phyloP scores from a whole-genome alignment of 306 rosid genomes.

The Medicago arabica region DNA sequence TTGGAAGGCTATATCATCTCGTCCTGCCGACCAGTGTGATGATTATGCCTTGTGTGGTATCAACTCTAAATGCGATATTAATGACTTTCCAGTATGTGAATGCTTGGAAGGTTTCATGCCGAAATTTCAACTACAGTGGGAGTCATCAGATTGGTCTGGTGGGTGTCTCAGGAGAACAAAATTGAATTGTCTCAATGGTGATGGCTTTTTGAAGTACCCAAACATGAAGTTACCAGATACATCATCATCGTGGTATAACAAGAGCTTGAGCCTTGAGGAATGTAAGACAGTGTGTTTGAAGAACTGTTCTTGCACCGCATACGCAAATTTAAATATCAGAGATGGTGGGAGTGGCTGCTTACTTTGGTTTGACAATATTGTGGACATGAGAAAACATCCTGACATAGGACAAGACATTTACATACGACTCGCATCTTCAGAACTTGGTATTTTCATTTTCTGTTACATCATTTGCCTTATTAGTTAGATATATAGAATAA shows the following conservation, averaged over 20 bases:
- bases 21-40: conserved; percentile 33
- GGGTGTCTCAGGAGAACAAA: conserved; percentile 40
- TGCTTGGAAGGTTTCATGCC: conserved; percentile 42
- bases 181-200: conserved; percentile 35
- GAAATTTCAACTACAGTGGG: conserved; percentile 15
- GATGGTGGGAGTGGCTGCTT: conserved; percentile 46
- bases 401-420: background rate
- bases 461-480: background rate
- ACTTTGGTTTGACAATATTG: conserved; percentile 43
- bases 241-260: conserved; percentile 40
- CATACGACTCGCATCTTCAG: background rate
- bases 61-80: conserved; percentile 25
- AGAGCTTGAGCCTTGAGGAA: conserved; percentile 33
- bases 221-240: conserved; percentile 18
- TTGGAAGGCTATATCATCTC: conserved; percentile 23
- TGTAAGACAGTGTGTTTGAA: conserved; percentile 40
- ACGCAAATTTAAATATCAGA: conserved; percentile 23
- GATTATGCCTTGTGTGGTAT: conserved; percentile 42
- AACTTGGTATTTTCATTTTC: background rate
- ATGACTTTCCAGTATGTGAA: conserved; percentile 25
- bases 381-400: conserved; percentile 37
- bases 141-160: background rate
- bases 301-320: conserved; percentile 39
- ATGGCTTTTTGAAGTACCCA: conserved; percentile 25
- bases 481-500: background rate